Evolutionary conservation across 2,329 filamentous ascomycete genomes (phyloP), one percentile per base, ranked within the genome.

Genomic region (Xenosphaeropsis pyriputrescens): DNA sequence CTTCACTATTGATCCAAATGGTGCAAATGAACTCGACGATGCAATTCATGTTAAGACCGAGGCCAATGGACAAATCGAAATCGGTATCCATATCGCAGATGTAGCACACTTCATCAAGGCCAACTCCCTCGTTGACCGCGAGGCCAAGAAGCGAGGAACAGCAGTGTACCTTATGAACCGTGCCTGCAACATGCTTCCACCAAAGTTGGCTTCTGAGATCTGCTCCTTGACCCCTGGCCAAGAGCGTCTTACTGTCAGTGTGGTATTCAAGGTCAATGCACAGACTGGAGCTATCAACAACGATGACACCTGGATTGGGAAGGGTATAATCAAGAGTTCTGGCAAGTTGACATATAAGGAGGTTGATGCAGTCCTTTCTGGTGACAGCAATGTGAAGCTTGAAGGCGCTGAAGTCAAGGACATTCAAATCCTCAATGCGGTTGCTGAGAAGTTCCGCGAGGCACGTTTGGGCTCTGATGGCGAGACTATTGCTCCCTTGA

Each of bases 81-180:
- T 98, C 49, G 91, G 88, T 63, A 76, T 96, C 40, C 91, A 98
- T 61, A 84, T 98, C 54, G 78, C 89, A 22, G 91, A 98, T 59
- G 80, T 96, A 48, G 80, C 91, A 43, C 85, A 98, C 62, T 98
- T 98, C 56, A 85, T 98, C 57, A 96, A 96, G 70, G 70, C 80
- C 35, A 93, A 93, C 65, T 94, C 88, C 13, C 73, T 96, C 34
- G 88, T 96, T 36, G 91, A 98, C 53, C 81, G 91, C 34, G 91
- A 98, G 62, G 91, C 91, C 9, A 94, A 91, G 73, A 98, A 96
- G 70, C 85, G 91, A 47, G 89, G 89, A 43, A 96, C 88, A 40
- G 88, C 86, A 29, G 91, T 98, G 17, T 93, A 96, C 55, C 70
- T 98, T 45, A 81, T 94, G 63, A 91, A 94, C 64, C 79, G 29